phyloP scores from a whole-genome alignment of 768 basidiomycete species.

The Hortiboletus campestris region DNA sequence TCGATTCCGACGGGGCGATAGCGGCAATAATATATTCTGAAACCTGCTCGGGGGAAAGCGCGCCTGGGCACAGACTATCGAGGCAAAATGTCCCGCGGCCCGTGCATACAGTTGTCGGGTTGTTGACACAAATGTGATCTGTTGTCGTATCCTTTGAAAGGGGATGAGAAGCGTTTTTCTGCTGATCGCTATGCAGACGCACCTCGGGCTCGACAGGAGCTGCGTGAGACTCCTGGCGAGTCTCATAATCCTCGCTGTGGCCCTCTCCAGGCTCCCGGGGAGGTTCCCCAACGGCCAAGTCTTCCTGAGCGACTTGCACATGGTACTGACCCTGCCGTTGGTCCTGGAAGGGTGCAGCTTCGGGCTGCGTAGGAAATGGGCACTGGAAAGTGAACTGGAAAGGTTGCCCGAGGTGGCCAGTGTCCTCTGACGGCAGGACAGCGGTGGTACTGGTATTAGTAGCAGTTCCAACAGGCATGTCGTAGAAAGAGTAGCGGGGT shows the following conservation, averaged over 20 bases:
- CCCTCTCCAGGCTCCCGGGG: not conserved
- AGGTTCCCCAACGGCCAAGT: not conserved
- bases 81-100: not conserved
- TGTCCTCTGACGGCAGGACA: no score
- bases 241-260: not conserved
- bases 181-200: no score
- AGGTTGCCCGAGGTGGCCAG: not conserved
- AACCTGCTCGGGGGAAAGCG: not conserved
- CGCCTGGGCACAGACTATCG: not conserved
- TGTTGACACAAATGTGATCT: not conserved
- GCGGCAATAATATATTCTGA: accelerated
- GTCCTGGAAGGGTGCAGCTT: no score
- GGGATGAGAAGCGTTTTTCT: not conserved
- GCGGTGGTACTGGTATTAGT: not conserved
- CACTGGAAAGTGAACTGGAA: not conserved
- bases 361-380: no score
- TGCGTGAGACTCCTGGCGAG: not conserved
- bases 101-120: not conserved
- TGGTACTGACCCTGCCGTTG: not conserved
- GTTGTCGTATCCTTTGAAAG: not conserved
- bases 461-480: not conserved
- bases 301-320: not conserved
- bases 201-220: no score
- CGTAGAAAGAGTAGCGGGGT: not conserved
- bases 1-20: no score